These are phyloP conservation scores for Lolium perenne DNA, from an alignment of 176 grass and related monocot species.

Conservation along the genomic window DNA sequence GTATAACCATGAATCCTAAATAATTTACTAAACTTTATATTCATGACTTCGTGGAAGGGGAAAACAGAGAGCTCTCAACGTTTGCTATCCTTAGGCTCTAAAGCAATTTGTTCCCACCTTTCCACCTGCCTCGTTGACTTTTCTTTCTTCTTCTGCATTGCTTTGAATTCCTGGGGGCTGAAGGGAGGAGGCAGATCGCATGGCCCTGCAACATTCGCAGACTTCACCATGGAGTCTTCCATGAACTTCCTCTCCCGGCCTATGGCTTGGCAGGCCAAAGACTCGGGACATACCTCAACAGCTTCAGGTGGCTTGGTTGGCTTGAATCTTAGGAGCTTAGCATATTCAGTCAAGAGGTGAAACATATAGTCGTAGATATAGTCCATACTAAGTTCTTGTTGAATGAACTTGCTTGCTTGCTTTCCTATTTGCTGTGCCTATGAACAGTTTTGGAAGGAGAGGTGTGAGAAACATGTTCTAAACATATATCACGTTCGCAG, in stretches of 20 bases:
- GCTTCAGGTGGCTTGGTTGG: slow-evolving; percentile 65
- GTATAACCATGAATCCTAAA: slow-evolving; percentile 38
- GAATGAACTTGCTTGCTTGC: slow-evolving; percentile 71
- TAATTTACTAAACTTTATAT: slow-evolving; percentile 26
- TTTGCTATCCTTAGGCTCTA: slow-evolving; percentile 40
- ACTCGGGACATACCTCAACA: slow-evolving; percentile 71
- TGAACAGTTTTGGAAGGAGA: slow-evolving; percentile 26
- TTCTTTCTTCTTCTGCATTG: slow-evolving; percentile 44
- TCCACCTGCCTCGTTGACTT: slow-evolving; percentile 67
- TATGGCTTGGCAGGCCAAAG: slow-evolving; percentile 65
- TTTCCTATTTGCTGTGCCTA: slow-evolving; percentile 91
- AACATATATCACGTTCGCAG: neutral
- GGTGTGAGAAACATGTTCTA: slow-evolving; percentile 26
- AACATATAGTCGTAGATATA: slow-evolving; percentile 97
- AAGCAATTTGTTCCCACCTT: slow-evolving; percentile 64
- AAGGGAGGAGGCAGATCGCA: slow-evolving; percentile 77
- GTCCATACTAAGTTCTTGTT: slow-evolving; percentile 72
- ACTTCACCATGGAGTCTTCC: slow-evolving; percentile 75
- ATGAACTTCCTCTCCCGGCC: slow-evolving; percentile 73
- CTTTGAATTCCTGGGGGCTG: slow-evolving; percentile 52
- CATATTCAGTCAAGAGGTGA: slow-evolving; percentile 87
- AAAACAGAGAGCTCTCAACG: slow-evolving; percentile 35
- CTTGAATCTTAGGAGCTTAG: slow-evolving; percentile 89
- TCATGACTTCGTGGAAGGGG: neutral
- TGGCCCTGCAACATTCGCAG: slow-evolving; percentile 48